phyloP scores from a whole-genome alignment of 2,329 filamentous ascomycete species.

The Arthroderma sp. region DNA sequence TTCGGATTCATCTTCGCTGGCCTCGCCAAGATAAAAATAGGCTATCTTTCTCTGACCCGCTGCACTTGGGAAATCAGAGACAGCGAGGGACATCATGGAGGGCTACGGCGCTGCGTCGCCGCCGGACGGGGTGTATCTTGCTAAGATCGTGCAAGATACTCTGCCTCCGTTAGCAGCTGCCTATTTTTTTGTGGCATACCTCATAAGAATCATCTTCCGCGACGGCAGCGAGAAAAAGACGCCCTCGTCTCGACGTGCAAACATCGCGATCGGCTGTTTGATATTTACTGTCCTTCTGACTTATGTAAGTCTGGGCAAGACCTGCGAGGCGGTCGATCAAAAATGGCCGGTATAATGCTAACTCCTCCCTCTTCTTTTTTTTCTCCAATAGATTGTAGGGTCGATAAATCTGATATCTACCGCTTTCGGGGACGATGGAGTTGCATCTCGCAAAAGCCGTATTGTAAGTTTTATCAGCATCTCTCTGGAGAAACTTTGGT shows the following conservation, averaged over 20 bases:
- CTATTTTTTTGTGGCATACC: slow-evolving; percentile 2
- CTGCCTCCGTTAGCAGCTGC: not conserved
- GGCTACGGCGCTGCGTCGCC: not conserved
- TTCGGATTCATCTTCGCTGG: not conserved
- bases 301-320: slow-evolving; percentile 27
- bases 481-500: not conserved
- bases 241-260: slow-evolving; percentile 22
- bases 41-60: not conserved
- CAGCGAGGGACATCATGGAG: not conserved
- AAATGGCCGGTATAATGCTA: not conserved
- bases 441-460: slow-evolving; percentile 7
- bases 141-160: not conserved
- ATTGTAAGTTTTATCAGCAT: slow-evolving; percentile 12
- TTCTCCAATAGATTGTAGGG: slow-evolving; percentile 11
- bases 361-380: not conserved
- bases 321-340: not conserved
- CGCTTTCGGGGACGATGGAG: slow-evolving; percentile 1
- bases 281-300: slow-evolving; percentile 25
- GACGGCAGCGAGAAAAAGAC: not conserved
- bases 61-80: not conserved
- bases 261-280: slow-evolving; percentile 34
- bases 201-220: not conserved
- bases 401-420: slow-evolving; percentile 13
- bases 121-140: not conserved
- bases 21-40: not conserved